phyloP scores from a whole-genome alignment of 352 stramenopile species.

The Phytopythium kandeliae region DNA sequence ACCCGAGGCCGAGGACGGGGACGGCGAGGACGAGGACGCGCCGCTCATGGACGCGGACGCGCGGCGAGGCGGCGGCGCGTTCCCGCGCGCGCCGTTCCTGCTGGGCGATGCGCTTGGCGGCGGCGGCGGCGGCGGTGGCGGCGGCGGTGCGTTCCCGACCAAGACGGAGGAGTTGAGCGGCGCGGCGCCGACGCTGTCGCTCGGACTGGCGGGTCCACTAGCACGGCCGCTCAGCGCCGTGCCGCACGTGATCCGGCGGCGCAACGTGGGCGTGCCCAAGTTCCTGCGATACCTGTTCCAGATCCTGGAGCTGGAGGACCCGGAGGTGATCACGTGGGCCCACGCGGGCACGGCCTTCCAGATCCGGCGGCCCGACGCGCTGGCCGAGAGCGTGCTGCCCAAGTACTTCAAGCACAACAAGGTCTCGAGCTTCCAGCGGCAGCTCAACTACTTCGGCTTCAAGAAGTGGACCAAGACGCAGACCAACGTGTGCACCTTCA shows the following conservation, averaged over 20 bases:
- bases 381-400: slow-evolving; percentile 49
- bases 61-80: background rate
- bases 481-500: slow-evolving; percentile 71
- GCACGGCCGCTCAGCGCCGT: slow-evolving; percentile 1
- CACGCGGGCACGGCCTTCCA: slow-evolving; percentile 68
- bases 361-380: slow-evolving; percentile 55
- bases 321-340: slow-evolving; percentile 52
- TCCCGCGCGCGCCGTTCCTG: background rate
- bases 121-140: background rate
- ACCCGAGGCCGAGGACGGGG: background rate
- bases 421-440: slow-evolving; percentile 69
- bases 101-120: background rate
- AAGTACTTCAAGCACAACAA: slow-evolving; percentile 84
- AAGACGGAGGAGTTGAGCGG: slow-evolving; percentile 2
- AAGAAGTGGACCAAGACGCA: slow-evolving; percentile 83
- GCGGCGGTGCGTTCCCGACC: background rate
- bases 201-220: background rate
- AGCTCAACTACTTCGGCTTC: slow-evolving; percentile 81
- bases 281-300: slow-evolving; percentile 66
- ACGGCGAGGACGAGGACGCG: background rate
- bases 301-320: slow-evolving; percentile 62
- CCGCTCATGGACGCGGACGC: background rate
- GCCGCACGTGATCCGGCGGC: slow-evolving; percentile 31
- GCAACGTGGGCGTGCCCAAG: slow-evolving; percentile 66
- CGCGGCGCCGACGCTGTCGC: background rate